Percentiles rank a stretch among this genome's conserved stretches.
Evolutionary conservation across 495 filamentous ascomycete species (phyloP).

Genomic region (Daldinia bambusicola): DNA sequence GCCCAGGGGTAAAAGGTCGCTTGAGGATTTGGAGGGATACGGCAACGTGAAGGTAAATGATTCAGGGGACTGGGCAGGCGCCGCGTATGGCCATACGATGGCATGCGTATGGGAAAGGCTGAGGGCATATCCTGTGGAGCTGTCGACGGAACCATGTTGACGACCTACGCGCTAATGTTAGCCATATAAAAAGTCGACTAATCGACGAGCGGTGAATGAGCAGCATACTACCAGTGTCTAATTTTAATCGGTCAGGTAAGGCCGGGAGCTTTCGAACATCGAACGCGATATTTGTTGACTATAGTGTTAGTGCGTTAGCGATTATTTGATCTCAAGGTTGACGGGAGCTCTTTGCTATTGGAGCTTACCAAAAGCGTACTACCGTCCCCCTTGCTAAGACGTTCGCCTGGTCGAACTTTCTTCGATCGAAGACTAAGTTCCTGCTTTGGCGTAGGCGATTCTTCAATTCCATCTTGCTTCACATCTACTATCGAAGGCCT

Average conservation of each 20-base stretch:
- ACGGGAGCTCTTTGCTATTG: constrained; percentile 10
- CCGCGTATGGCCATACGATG: constrained; percentile 87
- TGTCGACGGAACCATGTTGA: constrained; percentile 72
- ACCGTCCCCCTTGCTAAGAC: constrained; percentile 67
- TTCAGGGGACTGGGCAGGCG: constrained; percentile 70
- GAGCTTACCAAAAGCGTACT: constrained; percentile 70
- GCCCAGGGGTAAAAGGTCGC: constrained; percentile 79
- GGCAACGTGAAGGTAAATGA: constrained; percentile 81
- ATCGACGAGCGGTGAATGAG: constrained; percentile 39
- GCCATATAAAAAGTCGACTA: constrained; percentile 44
- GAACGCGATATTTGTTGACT: constrained; percentile 91
- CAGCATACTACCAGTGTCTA: constrained; percentile 66
- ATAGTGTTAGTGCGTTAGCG: constrained; percentile 36
- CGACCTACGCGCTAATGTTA: constrained; percentile 51
- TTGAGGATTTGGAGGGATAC: constrained; percentile 69
- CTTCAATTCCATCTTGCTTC: constrained; percentile 60
- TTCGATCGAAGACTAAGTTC: constrained; percentile 72
- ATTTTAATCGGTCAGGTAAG: constrained; percentile 77
- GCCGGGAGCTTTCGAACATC: constrained; percentile 84
- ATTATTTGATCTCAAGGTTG: constrained; percentile 4
- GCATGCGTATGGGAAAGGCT: constrained; percentile 81
- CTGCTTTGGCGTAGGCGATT: constrained; percentile 52
- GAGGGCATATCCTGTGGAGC: constrained; percentile 76
- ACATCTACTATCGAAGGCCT: constrained; percentile 53
- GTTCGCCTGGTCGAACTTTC: constrained; percentile 65